Conservation (phyloP, 2,329 filamentous ascomycete species). For the Rosellinia necatrix region DNA sequence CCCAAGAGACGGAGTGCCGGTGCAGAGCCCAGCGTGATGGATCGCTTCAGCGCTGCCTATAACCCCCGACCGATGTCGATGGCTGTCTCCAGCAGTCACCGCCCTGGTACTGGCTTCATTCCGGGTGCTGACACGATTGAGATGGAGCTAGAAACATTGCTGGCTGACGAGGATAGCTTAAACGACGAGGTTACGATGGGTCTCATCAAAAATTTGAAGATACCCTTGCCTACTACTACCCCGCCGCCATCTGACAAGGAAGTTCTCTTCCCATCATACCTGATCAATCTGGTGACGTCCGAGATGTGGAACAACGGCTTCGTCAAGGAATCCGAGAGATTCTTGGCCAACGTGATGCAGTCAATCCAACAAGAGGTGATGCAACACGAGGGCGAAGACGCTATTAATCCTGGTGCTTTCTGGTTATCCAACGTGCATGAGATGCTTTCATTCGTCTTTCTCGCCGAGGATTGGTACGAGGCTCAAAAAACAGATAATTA, state of each 20-base stretch:
- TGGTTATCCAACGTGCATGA: slow-evolving; percentile 99
- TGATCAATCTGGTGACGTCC: slow-evolving; percentile 98
- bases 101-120: slow-evolving; percentile 77
- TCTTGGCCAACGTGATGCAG: slow-evolving; percentile 99
- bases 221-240: slow-evolving; percentile 83
- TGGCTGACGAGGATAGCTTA: slow-evolving; percentile 92
- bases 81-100: slow-evolving; percentile 75
- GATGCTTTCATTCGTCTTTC: slow-evolving; percentile 99
- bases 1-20: slow-evolving; percentile 93
- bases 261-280: slow-evolving; percentile 95
- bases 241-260: slow-evolving; percentile 97
- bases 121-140: slow-evolving; percentile 89
- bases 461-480: slow-evolving; percentile 99
- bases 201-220: slow-evolving; percentile 94
- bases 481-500: slow-evolving; percentile 99
- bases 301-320: slow-evolving; percentile 99
- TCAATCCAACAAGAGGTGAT: slow-evolving; percentile 99
- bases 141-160: slow-evolving; percentile 88
- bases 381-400: slow-evolving; percentile 97
- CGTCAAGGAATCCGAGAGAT: slow-evolving; percentile 98
- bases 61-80: slow-evolving; percentile 96
- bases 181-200: slow-evolving; percentile 98
- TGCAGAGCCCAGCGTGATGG: slow-evolving; percentile 80
- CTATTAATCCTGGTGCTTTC: slow-evolving; percentile 95
- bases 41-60: slow-evolving; percentile 90